These are phyloP conservation scores for Cryptococcus sp. DNA, from an alignment of 1,284 basidiomycete genomes.

Conservation along the genomic window DNA sequence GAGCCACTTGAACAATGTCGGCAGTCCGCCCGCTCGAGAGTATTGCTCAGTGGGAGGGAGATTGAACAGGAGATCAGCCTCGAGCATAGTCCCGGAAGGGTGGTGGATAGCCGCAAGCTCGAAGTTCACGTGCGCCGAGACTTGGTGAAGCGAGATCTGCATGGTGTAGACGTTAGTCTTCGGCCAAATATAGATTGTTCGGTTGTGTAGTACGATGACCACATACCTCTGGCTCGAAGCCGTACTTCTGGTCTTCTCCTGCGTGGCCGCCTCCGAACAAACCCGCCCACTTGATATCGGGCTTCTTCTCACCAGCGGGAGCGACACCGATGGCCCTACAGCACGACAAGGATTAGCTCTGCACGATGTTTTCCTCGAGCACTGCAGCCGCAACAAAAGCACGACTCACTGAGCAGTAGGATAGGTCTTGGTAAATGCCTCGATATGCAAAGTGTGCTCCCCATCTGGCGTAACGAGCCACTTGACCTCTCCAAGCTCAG, in stretches of 20 bases:
- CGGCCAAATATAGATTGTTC: neutral
- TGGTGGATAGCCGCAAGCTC: constrained; percentile 88
- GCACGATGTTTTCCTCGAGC: neutral
- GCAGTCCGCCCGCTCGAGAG: constrained; percentile 60
- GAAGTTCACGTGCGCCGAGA: constrained; percentile 78
- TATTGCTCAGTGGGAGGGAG: constrained; percentile 81
- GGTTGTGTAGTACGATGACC: neutral
- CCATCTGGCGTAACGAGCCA: constrained; percentile 57
- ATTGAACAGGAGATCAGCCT: constrained; percentile 90
- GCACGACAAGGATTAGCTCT: neutral
- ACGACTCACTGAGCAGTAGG: constrained; percentile 66
- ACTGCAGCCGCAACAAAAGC: neutral
- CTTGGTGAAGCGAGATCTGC: constrained; percentile 61
- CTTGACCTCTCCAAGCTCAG: constrained; percentile 70
- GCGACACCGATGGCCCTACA: constrained; percentile 54
- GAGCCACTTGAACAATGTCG: constrained; percentile 45
- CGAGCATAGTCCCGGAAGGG: constrained; percentile 73
- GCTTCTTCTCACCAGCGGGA: constrained; percentile 53
- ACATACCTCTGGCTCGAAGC: constrained; percentile 77
- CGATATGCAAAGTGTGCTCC: constrained; percentile 57
- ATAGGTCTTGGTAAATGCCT: constrained; percentile 61
- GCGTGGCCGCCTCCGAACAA: constrained; percentile 42
- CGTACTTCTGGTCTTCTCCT: constrained; percentile 60
- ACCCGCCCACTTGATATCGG: constrained; percentile 54
- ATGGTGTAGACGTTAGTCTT: neutral